These are phyloP conservation scores for Rhamnella rubrinervis DNA, from an alignment of 331 rosid species.

Conservation along the genomic window DNA sequence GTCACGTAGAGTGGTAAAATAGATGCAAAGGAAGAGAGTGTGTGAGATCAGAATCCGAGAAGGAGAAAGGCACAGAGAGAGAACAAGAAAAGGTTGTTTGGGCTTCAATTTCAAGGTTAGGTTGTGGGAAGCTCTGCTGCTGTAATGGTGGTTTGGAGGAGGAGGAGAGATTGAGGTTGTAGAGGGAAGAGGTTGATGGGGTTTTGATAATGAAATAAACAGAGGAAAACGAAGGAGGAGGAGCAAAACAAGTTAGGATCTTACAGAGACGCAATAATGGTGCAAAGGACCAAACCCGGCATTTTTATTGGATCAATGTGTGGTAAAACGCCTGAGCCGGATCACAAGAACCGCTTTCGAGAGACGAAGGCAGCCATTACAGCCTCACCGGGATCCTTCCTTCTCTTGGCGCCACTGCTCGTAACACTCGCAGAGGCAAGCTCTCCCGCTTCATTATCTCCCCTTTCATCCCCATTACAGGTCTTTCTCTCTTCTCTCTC, in stretches of 20 bases:
- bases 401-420: conserved; percentile 44
- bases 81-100: too few relatives aligned
- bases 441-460: conserved; percentile 36
- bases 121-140: not conserved
- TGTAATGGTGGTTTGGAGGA: not conserved
- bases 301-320: conserved; percentile 9
- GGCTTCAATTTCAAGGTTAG: too few relatives aligned
- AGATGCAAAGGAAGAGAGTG: not conserved
- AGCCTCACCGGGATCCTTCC: conserved; percentile 61
- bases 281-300: not conserved
- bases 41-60: not conserved
- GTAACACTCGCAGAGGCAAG: conserved; percentile 19
- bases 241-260: not conserved
- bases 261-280: too few relatives aligned
- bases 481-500: conserved; percentile 19
- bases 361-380: conserved; percentile 53
- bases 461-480: conserved; percentile 42
- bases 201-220: not conserved
- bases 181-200: not conserved
- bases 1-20: not conserved
- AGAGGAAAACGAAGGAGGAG: not conserved
- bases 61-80: too few relatives aligned
- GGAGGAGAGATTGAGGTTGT: not conserved
- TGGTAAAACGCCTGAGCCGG: not conserved
- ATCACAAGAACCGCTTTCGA: conserved; percentile 26